Evolutionary conservation across 2,329 filamentous ascomycete genomes (phyloP).

Genomic region (Apiospora malaysiana): DNA sequence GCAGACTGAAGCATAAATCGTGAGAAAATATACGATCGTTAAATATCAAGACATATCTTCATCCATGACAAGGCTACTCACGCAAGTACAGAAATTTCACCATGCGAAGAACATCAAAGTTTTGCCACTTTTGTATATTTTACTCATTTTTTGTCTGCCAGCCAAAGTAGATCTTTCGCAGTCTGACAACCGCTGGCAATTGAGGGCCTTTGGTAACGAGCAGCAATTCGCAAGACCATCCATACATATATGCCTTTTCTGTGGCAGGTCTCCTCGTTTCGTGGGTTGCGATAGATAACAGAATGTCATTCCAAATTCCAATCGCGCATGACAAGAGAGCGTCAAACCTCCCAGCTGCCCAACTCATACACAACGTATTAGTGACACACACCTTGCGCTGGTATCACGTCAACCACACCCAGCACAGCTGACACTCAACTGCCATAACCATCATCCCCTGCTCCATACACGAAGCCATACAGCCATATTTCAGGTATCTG

Average conservation of each 20-base stretch:
- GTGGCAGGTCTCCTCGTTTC: background rate
- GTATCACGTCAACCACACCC: background rate
- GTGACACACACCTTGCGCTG: background rate
- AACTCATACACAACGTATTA: background rate
- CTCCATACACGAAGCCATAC: background rate
- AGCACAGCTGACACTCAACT: background rate
- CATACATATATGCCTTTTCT: background rate
- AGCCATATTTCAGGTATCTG: conserved; percentile 24
- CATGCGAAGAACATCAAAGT: background rate
- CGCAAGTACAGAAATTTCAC: too few relatives aligned
- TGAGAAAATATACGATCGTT: too few relatives aligned
- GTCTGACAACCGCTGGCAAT: conserved; percentile 16
- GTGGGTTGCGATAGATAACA: background rate
- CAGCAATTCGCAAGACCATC: background rate
- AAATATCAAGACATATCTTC: too few relatives aligned
- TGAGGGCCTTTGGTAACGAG: background rate
- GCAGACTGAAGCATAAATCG: too few relatives aligned
- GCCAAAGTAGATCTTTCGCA: background rate
- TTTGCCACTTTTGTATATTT: conserved; percentile 22
- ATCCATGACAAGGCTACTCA: too few relatives aligned
- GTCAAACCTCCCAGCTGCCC: background rate
- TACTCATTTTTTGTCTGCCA: conserved; percentile 23
- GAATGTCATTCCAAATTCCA: background rate
- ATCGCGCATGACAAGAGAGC: background rate
- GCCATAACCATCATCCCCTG: background rate